A percentile compares a stretch with the other conserved stretches of the same genome.
Conservation (phyloP, 179 eudicot species). For the Gypsophila paniculata region DNA sequence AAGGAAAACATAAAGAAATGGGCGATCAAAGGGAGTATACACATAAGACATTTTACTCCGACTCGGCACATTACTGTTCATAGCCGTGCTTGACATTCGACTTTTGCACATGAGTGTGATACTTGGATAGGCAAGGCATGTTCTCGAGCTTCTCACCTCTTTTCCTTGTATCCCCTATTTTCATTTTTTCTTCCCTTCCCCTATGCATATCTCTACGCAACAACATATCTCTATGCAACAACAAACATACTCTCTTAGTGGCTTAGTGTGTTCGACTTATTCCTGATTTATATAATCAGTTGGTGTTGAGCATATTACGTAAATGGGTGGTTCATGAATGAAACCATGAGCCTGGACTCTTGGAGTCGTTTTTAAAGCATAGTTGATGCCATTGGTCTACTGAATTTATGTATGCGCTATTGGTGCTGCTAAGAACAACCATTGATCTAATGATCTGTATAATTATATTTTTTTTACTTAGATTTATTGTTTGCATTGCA, state of each 20-base stretch:
- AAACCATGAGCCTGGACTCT: too few relatives aligned
- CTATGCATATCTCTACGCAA: too few relatives aligned
- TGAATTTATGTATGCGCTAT: background rate
- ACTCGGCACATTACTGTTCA: background rate
- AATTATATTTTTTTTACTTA: too few relatives aligned
- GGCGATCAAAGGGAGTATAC: too few relatives aligned
- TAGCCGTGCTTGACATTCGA: background rate
- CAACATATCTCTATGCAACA: too few relatives aligned
- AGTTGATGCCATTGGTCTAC: background rate
- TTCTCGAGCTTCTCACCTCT: background rate
- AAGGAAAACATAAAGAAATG: too few relatives aligned
- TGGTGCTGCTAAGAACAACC: background rate
- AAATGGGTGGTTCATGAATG: too few relatives aligned
- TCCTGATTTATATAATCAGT: background rate
- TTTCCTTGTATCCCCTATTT: background rate
- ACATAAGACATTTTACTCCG: background rate
- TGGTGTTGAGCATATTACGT: background rate
- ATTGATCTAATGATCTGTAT: too few relatives aligned
- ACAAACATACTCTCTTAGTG: background rate
- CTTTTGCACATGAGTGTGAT: background rate
- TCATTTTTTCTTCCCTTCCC: background rate
- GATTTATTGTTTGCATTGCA: background rate
- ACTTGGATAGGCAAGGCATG: background rate
- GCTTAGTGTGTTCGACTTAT: background rate
- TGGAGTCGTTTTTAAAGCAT: background rate